Evolutionary conservation across 257 asterid species (phyloP).

Genomic region (Scutellaria galericulata): DNA sequence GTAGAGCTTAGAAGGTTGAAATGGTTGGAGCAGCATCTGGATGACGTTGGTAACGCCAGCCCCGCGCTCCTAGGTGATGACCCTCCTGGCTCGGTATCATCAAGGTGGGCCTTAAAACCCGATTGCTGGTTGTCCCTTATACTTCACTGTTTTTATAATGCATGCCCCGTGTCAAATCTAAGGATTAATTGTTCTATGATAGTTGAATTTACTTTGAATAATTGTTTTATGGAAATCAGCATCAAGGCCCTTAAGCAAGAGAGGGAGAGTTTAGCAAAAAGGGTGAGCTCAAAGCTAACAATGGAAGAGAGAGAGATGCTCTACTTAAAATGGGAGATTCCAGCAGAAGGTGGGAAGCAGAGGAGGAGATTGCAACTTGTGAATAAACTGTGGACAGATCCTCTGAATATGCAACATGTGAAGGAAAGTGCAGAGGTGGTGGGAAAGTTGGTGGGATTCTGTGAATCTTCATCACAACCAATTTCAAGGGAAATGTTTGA

Average conservation of each 20-base stretch:
- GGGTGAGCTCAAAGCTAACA: conserved; percentile 74
- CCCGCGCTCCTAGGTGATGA: conserved; percentile 96
- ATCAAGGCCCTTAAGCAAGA: conserved; percentile 92
- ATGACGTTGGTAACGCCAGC: conserved; percentile 95
- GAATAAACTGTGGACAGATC: conserved; percentile 87
- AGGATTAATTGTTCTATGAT: too few relatives aligned
- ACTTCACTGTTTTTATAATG: too few relatives aligned
- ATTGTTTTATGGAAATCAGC: conserved; percentile 43
- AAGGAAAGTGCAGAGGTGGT: conserved; percentile 91
- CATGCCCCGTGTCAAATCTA: too few relatives aligned
- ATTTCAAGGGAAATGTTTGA: conserved; percentile 80
- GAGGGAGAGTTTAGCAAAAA: conserved; percentile 83
- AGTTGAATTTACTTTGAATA: too few relatives aligned
- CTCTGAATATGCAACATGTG: conserved; percentile 74
- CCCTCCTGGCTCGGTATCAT: conserved; percentile 84
- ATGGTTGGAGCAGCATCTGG: conserved; percentile 93
- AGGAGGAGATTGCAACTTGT: conserved; percentile 79
- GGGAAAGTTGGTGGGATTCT: conserved; percentile 89
- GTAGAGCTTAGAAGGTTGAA: conserved; percentile 85
- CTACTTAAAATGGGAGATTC: conserved; percentile 83
- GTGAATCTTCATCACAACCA: conserved; percentile 79
- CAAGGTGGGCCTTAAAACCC: conserved; percentile 55
- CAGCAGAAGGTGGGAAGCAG: conserved; percentile 68
- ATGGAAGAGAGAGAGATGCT: conserved; percentile 84
- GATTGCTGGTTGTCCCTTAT: too few relatives aligned